A percentile compares a stretch with the other conserved stretches of the same genome.
Conservation (phyloP, 306 rosid species). For the Fagus sylvatica region DNA sequence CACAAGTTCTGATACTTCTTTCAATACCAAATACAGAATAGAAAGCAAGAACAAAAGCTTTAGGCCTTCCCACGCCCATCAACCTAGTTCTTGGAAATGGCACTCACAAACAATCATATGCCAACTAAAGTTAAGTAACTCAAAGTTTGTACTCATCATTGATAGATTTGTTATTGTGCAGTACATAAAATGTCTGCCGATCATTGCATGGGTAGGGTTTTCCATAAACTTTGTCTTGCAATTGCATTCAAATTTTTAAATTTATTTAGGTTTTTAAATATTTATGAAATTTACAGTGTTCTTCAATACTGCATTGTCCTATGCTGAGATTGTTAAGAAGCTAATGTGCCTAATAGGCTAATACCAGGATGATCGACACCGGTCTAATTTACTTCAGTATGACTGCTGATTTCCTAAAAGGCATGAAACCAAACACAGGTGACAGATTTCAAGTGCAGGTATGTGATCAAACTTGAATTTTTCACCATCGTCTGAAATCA, state of each 20-base stretch:
- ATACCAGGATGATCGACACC: not conserved
- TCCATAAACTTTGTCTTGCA: not conserved
- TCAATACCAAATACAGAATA: no score
- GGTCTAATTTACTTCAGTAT: not conserved
- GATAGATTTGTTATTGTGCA: not conserved
- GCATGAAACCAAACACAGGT: no score
- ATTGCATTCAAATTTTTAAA: not conserved
- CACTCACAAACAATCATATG: not conserved
- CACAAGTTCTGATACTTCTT: no score
- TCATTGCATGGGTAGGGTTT: not conserved
- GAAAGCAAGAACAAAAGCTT: no score
- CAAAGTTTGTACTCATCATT: not conserved
- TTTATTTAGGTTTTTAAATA: not conserved
- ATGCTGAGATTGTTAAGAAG: not conserved
- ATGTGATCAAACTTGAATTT: no score
- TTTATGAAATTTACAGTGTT: not conserved
- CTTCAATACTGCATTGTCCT: not conserved
- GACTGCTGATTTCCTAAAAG: not conserved
- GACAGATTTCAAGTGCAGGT: no score
- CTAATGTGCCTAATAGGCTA: not conserved
- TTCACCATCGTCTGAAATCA: not conserved
- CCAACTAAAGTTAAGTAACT: not conserved
- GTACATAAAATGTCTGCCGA: not conserved
- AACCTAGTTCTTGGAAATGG: no score
- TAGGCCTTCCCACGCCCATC: no score